Conservation (phyloP, 306 rosid species). For the Gleditsia sinensis region DNA sequence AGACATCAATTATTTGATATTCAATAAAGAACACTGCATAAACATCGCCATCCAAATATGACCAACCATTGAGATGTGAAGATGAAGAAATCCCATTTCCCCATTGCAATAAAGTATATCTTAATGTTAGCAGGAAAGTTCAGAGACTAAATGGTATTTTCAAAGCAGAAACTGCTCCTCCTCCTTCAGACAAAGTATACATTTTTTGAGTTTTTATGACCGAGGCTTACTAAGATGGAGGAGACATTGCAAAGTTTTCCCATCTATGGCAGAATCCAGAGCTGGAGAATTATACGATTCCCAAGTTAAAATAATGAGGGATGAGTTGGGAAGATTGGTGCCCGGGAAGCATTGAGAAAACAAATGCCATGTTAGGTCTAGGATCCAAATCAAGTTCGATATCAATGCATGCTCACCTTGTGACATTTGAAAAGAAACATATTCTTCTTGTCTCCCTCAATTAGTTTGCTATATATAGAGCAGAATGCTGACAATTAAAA, state of each 20-base stretch:
- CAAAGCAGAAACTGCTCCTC: background rate
- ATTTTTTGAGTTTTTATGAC: conserved; percentile 1
- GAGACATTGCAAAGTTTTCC: background rate
- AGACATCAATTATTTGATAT: background rate
- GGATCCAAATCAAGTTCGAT: background rate
- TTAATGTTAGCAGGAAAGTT: background rate
- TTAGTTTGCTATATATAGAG: background rate
- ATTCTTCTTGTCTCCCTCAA: background rate
- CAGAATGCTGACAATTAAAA: background rate
- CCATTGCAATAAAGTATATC: background rate
- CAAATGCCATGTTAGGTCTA: background rate
- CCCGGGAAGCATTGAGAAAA: background rate
- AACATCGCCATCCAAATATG: background rate
- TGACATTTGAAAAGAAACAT: background rate
- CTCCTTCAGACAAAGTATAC: background rate
- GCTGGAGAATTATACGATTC: background rate
- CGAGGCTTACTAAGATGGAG: background rate
- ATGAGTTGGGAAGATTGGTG: background rate
- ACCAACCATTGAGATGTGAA: background rate
- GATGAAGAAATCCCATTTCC: background rate
- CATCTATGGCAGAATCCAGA: background rate
- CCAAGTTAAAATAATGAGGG: background rate
- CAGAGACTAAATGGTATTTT: background rate
- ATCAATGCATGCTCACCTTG: background rate
- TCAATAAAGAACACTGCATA: background rate